Conservation (phyloP, 163 green algal species). For the Scenedesmus sp. region DNA sequence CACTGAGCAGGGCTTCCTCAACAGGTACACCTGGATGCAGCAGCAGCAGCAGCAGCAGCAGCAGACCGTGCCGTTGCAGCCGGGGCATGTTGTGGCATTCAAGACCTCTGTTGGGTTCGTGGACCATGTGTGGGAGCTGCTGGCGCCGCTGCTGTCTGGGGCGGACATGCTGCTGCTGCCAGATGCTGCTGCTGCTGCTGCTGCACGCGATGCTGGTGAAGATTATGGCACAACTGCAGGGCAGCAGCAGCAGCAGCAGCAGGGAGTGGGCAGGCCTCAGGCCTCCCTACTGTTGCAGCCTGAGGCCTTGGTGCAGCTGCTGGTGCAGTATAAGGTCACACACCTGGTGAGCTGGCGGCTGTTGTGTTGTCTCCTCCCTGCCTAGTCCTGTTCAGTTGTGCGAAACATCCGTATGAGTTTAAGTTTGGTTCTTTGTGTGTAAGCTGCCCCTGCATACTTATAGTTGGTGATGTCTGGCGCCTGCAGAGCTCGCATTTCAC, state of each 20-base stretch:
- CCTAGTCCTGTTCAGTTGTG: too few relatives aligned
- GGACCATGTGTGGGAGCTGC: slow-evolving; percentile 76
- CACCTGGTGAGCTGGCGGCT: slow-evolving; percentile 58
- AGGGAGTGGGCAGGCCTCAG: neutral
- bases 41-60: neutral
- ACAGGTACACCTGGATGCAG: slow-evolving; percentile 73
- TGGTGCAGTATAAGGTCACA: slow-evolving; percentile 60
- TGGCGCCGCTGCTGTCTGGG: slow-evolving; percentile 73
- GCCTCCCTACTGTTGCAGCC: slow-evolving; percentile 9
- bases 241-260: slow-evolving; percentile 28
- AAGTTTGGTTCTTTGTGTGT: too few relatives aligned
- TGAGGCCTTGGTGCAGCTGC: slow-evolving; percentile 44
- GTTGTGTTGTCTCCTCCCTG: neutral
- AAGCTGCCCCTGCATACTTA: too few relatives aligned
- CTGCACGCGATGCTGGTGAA: neutral
- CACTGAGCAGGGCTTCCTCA: slow-evolving; percentile 67
- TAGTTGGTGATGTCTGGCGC: too few relatives aligned
- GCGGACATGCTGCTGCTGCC: slow-evolving; percentile 45
- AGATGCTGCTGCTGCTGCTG: neutral
- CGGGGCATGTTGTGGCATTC: slow-evolving; percentile 66
- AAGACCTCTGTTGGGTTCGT: slow-evolving; percentile 77
- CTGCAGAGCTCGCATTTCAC: too few relatives aligned
- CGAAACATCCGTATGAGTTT: too few relatives aligned
- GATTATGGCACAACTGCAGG: neutral
- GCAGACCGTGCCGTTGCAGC: slow-evolving; percentile 25